Conservation (phyloP, 345 rosid genomes). For the Aquilaria yunnanensis region DNA sequence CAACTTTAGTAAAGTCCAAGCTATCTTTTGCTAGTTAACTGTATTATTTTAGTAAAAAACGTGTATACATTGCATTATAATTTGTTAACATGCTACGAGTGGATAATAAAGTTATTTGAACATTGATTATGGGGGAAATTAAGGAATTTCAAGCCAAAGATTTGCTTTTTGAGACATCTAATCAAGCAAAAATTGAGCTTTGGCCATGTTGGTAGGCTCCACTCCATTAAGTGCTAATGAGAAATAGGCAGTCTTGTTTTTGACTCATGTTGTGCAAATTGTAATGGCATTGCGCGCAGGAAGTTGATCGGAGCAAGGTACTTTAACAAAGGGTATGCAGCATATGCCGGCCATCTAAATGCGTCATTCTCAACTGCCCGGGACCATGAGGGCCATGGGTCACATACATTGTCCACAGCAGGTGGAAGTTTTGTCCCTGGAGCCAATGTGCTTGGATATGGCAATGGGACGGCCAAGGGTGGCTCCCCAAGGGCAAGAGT, state of each 20-base stretch:
- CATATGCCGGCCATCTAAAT: conserved; percentile 21
- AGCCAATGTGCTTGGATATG: conserved; percentile 34
- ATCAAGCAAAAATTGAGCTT: too few species aligned
- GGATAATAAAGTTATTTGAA: too few species aligned
- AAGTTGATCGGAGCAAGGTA: conserved; percentile 63
- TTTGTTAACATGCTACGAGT: too few species aligned
- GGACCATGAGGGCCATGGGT: conserved; percentile 50
- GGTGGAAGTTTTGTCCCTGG: conserved; percentile 45
- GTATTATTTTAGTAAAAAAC: too few species aligned
- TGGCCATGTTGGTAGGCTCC: too few species aligned
- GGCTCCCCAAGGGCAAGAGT: conserved; percentile 60
- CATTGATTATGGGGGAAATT: too few species aligned
- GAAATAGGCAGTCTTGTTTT: not conserved
- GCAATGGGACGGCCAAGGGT: conserved; percentile 57
- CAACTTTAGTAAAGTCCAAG: too few species aligned
- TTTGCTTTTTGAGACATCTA: too few species aligned
- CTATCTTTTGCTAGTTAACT: too few species aligned
- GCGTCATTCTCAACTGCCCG: conserved; percentile 23
- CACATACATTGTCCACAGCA: conserved; percentile 62
- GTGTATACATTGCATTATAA: too few species aligned
- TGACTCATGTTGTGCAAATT: not conserved
- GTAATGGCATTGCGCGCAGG: conserved; percentile 20
- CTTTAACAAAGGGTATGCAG: conserved; percentile 53
- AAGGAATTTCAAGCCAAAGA: too few species aligned
- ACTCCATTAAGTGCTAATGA: too few species aligned